Percentiles rank a stretch among this genome's conserved stretches.
These are phyloP conservation scores for Begonia loranthoides DNA, from an alignment of 306 rosid species.

Conservation along the genomic window DNA sequence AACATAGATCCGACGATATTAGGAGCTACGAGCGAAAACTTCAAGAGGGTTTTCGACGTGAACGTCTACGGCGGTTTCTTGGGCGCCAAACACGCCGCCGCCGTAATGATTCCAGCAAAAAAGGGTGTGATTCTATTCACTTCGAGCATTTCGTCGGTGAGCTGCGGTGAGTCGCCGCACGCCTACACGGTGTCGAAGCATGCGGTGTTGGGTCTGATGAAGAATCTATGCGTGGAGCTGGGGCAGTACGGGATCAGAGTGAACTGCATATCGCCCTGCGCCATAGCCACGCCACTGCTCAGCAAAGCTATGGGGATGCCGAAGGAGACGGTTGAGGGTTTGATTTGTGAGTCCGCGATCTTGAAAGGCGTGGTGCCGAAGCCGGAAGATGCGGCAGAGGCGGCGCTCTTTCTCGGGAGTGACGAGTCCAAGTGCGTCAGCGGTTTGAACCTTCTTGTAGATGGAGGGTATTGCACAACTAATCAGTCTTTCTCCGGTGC, in stretches of 20 bases:
- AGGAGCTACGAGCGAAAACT: constrained; percentile 10
- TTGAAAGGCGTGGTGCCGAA: constrained; percentile 19
- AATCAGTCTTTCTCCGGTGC: constrained; percentile 4
- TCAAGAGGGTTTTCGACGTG: constrained; percentile 42
- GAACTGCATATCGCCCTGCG: constrained; percentile 42
- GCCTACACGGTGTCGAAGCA: constrained; percentile 53
- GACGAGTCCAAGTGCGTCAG: constrained; percentile 16
- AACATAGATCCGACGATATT: constrained; percentile 3
- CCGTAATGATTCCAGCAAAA: constrained; percentile 37
- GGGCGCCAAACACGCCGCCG: constrained; percentile 58
- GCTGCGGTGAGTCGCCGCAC: constrained; percentile 24
- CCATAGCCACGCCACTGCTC: constrained; percentile 35
- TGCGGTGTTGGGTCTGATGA: constrained; percentile 54
- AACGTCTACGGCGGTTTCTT: constrained; percentile 52
- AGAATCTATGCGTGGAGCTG: constrained; percentile 44
- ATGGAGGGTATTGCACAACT: constrained; percentile 9
- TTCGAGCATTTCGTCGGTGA: constrained; percentile 29
- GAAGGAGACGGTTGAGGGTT: constrained; percentile 9
- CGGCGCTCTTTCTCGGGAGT: constrained; percentile 25
- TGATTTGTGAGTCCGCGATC: constrained; percentile 12
- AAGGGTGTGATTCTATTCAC: constrained; percentile 50
- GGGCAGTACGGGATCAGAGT: constrained; percentile 56
- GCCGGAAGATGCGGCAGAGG: constrained; percentile 26
- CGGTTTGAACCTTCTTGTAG: constrained; percentile 5
- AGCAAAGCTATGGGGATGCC: constrained; percentile 17